These are phyloP conservation scores for Paratinospora sagittata DNA, from an alignment of 164 flowering plant genomes.

Conservation along the genomic window DNA sequence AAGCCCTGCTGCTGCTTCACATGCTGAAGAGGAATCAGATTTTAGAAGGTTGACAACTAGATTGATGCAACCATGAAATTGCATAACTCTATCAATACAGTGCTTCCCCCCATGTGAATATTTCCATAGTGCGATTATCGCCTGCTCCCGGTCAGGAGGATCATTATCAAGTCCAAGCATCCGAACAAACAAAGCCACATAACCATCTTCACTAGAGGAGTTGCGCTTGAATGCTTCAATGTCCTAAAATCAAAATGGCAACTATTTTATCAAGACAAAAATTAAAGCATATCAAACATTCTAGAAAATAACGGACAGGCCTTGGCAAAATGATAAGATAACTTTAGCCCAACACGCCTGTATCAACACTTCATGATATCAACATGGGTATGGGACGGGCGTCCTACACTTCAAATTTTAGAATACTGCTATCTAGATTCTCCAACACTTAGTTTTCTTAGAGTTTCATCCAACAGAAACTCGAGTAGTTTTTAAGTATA, in stretches of 20 bases:
- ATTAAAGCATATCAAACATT: not conserved
- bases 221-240: slow-evolving; percentile 20
- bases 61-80: slow-evolving; percentile 60
- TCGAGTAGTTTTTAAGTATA: too few relatives aligned
- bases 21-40: slow-evolving; percentile 53
- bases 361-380: too few relatives aligned
- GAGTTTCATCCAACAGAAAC: too few relatives aligned
- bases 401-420: too few relatives aligned
- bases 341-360: too few relatives aligned
- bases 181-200: slow-evolving; percentile 65
- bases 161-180: slow-evolving; percentile 85
- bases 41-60: slow-evolving; percentile 61
- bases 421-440: too few relatives aligned
- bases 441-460: too few relatives aligned
- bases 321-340: not conserved
- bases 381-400: too few relatives aligned
- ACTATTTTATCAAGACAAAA: not conserved
- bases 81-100: slow-evolving; percentile 58
- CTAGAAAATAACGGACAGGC: not conserved
- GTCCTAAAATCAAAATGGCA: slow-evolving; percentile 32
- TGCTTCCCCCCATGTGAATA: slow-evolving; percentile 81
- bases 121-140: slow-evolving; percentile 69
- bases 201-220: slow-evolving; percentile 41
- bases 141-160: slow-evolving; percentile 76
- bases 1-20: slow-evolving; percentile 91